Percentiles rank a stretch among this genome's conserved stretches.
phyloP scores from a whole-genome alignment of 768 basidiomycete species.

The Suillus clintonianus region DNA sequence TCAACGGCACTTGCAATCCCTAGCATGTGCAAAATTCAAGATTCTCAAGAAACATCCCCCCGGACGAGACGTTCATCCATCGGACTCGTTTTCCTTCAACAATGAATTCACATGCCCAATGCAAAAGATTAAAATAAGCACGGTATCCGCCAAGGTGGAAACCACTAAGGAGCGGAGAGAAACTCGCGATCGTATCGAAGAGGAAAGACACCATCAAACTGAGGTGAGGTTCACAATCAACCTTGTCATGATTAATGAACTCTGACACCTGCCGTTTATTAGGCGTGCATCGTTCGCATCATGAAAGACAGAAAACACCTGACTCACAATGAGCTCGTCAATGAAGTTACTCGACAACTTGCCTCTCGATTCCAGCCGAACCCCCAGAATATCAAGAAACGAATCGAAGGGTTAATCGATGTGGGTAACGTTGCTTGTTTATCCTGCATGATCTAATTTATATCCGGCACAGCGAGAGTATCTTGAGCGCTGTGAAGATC shows the following conservation, averaged over 20 bases:
- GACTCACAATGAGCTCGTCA: slow-evolving; percentile 84
- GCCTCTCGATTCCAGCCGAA: slow-evolving; percentile 84
- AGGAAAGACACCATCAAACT: slow-evolving; percentile 85
- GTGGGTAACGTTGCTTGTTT: slow-evolving; percentile 42
- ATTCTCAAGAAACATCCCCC: slow-evolving; percentile 90
- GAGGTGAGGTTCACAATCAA: slow-evolving; percentile 56
- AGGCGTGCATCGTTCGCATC: slow-evolving; percentile 97
- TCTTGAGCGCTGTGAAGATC: slow-evolving; percentile 84
- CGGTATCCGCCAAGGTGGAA: slow-evolving; percentile 87
- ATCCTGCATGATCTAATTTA: not conserved
- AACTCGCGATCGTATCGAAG: slow-evolving; percentile 87
- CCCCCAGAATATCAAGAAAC: slow-evolving; percentile 85
- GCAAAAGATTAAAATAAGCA: slow-evolving; percentile 91
- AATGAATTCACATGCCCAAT: slow-evolving; percentile 74
- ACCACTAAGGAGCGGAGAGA: slow-evolving; percentile 84
- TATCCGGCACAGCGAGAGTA: slow-evolving; percentile 75
- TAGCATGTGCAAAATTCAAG: slow-evolving; percentile 94
- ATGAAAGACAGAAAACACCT: slow-evolving; percentile 96
- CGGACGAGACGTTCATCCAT: slow-evolving; percentile 73
- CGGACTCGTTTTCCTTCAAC: slow-evolving; percentile 92
- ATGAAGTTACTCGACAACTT: slow-evolving; percentile 88
- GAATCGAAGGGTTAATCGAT: slow-evolving; percentile 92
- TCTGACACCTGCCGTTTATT: slow-evolving; percentile 8
- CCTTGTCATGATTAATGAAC: not conserved
- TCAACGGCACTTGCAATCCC: slow-evolving; percentile 90